These are phyloP conservation scores for Isatis tinctoria DNA, from an alignment of 345 rosid genomes.

Conservation along the genomic window DNA sequence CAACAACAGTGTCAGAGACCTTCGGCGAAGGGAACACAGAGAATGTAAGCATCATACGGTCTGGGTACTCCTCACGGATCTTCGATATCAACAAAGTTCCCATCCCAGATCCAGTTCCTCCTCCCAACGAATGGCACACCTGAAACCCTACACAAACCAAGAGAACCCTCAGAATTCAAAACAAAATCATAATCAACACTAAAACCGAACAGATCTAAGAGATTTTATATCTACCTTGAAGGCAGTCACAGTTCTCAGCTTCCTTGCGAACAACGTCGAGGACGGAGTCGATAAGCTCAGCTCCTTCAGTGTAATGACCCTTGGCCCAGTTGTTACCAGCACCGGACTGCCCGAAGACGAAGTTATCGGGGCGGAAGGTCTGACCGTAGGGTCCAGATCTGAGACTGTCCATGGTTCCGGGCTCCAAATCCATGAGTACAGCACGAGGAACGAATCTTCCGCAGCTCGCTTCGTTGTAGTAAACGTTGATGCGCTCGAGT, in stretches of 20 bases:
- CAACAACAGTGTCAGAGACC: background rate
- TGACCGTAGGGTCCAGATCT: background rate
- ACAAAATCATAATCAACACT: background rate
- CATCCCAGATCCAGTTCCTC: slow-evolving; percentile 6
- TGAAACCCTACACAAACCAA: background rate
- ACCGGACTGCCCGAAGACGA: background rate
- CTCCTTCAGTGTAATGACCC: background rate
- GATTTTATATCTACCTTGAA: background rate
- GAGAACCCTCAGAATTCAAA: background rate
- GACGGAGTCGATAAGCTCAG: background rate
- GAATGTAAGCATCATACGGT: background rate
- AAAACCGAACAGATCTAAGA: background rate
- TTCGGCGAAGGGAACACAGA: background rate
- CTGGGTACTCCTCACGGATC: background rate
- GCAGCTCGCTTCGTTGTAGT: slow-evolving; percentile 30
- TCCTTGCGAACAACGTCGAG: background rate
- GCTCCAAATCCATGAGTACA: background rate
- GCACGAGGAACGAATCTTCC: background rate
- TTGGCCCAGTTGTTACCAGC: slow-evolving; percentile 4
- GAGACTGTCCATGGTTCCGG: background rate
- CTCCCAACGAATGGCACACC: slow-evolving; percentile 1
- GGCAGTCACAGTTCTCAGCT: background rate
- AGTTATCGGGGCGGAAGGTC: background rate
- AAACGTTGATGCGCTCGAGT: slow-evolving; percentile 28
- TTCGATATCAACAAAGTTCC: background rate